Conservation (phyloP, 1,284 basidiomycete genomes). For the Boletus sp. region DNA sequence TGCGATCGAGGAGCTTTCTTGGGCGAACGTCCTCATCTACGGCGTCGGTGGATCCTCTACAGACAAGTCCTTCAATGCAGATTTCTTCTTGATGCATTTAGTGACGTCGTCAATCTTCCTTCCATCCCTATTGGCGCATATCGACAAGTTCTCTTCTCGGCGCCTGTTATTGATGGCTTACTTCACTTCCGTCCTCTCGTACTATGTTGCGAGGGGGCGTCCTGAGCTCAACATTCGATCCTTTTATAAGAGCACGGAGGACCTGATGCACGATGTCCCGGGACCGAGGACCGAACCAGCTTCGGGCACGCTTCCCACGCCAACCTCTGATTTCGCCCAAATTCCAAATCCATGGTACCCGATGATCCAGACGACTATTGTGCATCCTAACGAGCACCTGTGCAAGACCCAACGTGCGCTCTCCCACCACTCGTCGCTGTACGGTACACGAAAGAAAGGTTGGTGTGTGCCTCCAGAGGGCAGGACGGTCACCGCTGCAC, state of each 20-base stretch:
- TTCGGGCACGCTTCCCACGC: constrained; percentile 33
- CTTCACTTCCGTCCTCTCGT: constrained; percentile 34
- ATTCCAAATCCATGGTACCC: constrained; percentile 53
- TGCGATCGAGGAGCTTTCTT: constrained; percentile 40
- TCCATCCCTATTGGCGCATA: constrained; percentile 31
- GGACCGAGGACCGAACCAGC: constrained; percentile 33
- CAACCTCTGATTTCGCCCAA: constrained; percentile 28
- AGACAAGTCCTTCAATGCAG: constrained; percentile 35
- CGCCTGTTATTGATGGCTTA: constrained; percentile 38
- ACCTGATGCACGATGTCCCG: constrained; percentile 27
- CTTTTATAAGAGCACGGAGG: constrained; percentile 33
- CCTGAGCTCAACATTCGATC: constrained; percentile 32
- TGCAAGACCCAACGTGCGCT: constrained; percentile 56
- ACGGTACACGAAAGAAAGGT: constrained; percentile 40
- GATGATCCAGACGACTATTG: constrained; percentile 36
- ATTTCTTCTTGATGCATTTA: constrained; percentile 45
- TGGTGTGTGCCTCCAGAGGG: constrained; percentile 12
- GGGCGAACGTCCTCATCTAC: constrained; percentile 40
- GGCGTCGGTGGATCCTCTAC: constrained; percentile 39
- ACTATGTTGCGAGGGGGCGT: constrained; percentile 41
- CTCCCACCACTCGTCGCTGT: constrained; percentile 45
- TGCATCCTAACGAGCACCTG: constrained; percentile 56
- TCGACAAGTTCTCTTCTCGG: constrained; percentile 31
- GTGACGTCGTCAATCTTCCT: constrained; percentile 46
- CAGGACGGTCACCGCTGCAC: constrained; percentile 17